These are phyloP conservation scores for Lentinula raphanica DNA, from an alignment of 768 basidiomycete genomes.

Conservation along the genomic window DNA sequence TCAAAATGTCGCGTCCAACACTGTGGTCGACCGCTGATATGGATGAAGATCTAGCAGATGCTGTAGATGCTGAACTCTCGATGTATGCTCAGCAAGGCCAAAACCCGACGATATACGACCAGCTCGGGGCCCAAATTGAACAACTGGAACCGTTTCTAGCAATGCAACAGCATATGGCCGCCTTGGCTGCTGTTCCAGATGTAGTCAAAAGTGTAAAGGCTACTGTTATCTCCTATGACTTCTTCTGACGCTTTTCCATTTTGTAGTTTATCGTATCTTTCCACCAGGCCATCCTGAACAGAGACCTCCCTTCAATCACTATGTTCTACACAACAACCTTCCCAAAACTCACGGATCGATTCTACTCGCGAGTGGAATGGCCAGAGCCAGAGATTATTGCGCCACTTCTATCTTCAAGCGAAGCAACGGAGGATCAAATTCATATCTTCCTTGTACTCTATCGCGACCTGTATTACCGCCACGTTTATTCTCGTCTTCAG, in stretches of 20 bases:
- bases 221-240: neutral
- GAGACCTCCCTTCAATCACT: slow-evolving; percentile 88
- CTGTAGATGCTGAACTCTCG: neutral
- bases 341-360: slow-evolving; percentile 96
- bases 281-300: slow-evolving; percentile 86
- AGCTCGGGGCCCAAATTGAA: slow-evolving; percentile 3
- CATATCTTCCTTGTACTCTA: slow-evolving; percentile 93
- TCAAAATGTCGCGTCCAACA: slow-evolving; percentile 5
- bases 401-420: slow-evolving; percentile 57
- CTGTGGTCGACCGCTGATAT: slow-evolving; percentile 5
- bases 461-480: slow-evolving; percentile 91
- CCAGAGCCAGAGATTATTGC: slow-evolving; percentile 95
- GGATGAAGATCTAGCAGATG: slow-evolving; percentile 2
- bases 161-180: slow-evolving; percentile 80
- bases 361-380: slow-evolving; percentile 93
- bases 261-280: slow-evolving; percentile 89
- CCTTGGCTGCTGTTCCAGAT: slow-evolving; percentile 83
- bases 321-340: slow-evolving; percentile 95
- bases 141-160: slow-evolving; percentile 29
- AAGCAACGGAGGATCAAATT: slow-evolving; percentile 44
- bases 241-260: slow-evolving; percentile 3
- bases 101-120: slow-evolving; percentile 1
- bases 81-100: slow-evolving; percentile 3
- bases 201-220: slow-evolving; percentile 77
- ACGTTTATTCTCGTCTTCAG: slow-evolving; percentile 91